phyloP scores from a whole-genome alignment of 2,329 filamentous ascomycete genomes.

The Penicillium sp. region DNA sequence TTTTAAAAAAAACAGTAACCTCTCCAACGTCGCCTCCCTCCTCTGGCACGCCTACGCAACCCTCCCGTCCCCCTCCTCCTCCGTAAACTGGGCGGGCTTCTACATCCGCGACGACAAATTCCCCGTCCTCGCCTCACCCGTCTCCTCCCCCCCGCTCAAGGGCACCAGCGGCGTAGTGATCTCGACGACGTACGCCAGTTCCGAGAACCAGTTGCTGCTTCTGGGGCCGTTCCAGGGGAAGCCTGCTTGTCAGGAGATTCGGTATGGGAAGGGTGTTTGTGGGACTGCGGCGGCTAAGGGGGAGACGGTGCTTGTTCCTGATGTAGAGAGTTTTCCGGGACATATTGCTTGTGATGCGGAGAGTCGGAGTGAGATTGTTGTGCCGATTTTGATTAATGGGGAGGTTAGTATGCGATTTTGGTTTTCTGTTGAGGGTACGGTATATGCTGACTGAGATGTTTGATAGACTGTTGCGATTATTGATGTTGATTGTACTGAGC shows the following conservation, averaged over 20 bases:
- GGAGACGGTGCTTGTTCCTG: constrained; percentile 43
- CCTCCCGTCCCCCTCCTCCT: constrained; percentile 42
- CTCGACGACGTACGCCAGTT: constrained; percentile 22
- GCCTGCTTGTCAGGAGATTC: constrained; percentile 48
- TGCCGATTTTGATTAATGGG: constrained; percentile 42
- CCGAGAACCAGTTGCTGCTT: constrained; percentile 34
- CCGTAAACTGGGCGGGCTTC: constrained; percentile 50
- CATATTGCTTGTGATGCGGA: constrained; percentile 51
- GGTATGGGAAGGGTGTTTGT: constrained; percentile 47
- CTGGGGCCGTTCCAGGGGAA: constrained; percentile 50
- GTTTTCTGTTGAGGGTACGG: too few species aligned
- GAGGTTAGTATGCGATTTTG: constrained; percentile 41
- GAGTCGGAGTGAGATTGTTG: constrained; percentile 50
- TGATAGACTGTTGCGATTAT: constrained; percentile 47
- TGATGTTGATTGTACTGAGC: constrained; percentile 46
- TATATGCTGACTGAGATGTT: neutral
- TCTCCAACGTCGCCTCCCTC: constrained; percentile 48
- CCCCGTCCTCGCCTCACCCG: constrained; percentile 27
- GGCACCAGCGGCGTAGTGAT: constrained; percentile 18
- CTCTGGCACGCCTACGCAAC: constrained; percentile 48
- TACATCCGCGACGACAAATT: constrained; percentile 46
- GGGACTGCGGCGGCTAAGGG: constrained; percentile 42
- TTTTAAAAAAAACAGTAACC: constrained; percentile 41
- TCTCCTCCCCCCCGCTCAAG: constrained; percentile 23
- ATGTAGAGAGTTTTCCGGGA: constrained; percentile 45